A percentile compares a stretch with the other conserved stretches of the same genome.
Evolutionary conservation across 257 asterid genomes (phyloP).

Genomic region (Forsythia viridissima): DNA sequence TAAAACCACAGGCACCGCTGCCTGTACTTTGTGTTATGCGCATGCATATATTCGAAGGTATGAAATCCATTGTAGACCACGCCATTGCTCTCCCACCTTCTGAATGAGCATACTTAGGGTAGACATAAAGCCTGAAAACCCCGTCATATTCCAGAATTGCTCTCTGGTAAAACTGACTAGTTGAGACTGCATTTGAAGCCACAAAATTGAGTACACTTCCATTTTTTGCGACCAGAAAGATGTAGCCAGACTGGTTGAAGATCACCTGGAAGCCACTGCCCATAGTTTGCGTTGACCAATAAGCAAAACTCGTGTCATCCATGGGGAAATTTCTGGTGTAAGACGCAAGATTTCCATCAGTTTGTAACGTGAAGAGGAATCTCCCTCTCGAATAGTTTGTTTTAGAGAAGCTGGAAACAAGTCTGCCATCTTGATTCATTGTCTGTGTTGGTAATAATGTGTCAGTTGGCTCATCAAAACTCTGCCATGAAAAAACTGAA

Average conservation of each 20-base stretch:
- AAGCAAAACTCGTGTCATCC: neutral
- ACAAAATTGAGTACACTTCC: neutral
- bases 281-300: neutral
- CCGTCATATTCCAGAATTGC: conserved; percentile 38
- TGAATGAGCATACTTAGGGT: conserved; percentile 11
- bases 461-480: conserved; percentile 7
- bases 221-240: conserved; percentile 19
- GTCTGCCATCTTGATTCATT: neutral
- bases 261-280: conserved; percentile 15
- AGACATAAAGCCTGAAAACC: conserved; percentile 24
- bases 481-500: conserved; percentile 18
- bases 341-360: conserved; percentile 8
- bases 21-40: neutral
- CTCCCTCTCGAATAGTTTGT: conserved; percentile 17
- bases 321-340: neutral
- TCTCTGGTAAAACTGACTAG: conserved; percentile 13
- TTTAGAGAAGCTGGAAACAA: neutral
- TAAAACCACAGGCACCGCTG: conserved; percentile 42
- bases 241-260: conserved; percentile 23
- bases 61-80: conserved; percentile 21
- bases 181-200: neutral
- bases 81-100: neutral
- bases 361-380: neutral
- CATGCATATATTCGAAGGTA: conserved; percentile 27
- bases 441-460: conserved; percentile 18